Conservation (phyloP, 2,329 filamentous ascomycete species). For the Lasiodiplodia citricola region DNA sequence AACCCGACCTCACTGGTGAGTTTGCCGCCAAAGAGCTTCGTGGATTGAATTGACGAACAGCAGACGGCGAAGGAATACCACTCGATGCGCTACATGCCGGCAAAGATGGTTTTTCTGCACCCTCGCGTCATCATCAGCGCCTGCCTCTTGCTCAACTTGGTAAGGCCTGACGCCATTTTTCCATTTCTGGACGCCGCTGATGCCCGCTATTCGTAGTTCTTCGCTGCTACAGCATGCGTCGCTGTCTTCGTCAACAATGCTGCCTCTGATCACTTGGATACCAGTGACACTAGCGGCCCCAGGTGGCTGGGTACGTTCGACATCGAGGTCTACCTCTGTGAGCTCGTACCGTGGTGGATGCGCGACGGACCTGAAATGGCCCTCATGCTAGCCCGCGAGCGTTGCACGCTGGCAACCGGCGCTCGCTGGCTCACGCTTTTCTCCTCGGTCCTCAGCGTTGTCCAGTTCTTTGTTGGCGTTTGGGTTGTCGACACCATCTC, state of each 20-base stretch:
- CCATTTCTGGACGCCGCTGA: background rate
- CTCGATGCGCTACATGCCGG: background rate
- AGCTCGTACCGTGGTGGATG: background rate
- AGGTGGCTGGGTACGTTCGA: background rate
- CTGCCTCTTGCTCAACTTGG: background rate
- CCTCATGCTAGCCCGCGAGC: background rate
- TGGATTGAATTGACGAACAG: background rate
- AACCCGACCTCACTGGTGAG: background rate
- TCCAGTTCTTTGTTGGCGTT: slow-evolving; percentile 4
- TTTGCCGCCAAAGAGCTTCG: background rate
- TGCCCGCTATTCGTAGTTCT: background rate
- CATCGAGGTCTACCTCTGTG: slow-evolving; percentile 11
- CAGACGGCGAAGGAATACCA: background rate
- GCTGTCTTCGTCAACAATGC: background rate
- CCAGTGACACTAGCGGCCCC: background rate
- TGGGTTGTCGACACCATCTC: slow-evolving; percentile 7
- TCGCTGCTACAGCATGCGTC: background rate
- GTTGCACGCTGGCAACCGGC: background rate
- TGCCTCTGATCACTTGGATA: background rate
- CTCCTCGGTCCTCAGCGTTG: background rate
- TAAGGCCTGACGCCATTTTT: background rate
- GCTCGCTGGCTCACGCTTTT: background rate
- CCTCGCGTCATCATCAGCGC: slow-evolving; percentile 10
- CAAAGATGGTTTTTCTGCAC: slow-evolving; percentile 15
- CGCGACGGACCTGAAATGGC: background rate